phyloP scores from a whole-genome alignment of 2,329 filamentous ascomycete genomes.

The Paracamarosporium sp. region DNA sequence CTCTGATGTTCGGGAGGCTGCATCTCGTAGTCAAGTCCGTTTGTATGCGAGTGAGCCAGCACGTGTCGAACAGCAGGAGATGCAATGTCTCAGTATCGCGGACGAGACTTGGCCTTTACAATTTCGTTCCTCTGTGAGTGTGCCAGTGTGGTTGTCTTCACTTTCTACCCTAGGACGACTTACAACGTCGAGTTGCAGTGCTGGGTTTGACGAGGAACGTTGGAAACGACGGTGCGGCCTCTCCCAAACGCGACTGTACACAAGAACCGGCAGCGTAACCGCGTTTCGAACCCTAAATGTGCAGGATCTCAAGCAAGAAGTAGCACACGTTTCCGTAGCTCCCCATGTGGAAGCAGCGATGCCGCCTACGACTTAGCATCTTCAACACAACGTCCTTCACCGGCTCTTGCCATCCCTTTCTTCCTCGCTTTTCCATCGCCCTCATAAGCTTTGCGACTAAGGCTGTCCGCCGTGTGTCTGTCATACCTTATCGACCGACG shows the following conservation, averaged over 20 bases:
- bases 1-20: conserved; percentile 2
- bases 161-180: neutral
- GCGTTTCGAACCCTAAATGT: conserved; percentile 7
- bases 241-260: neutral
- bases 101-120: neutral
- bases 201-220: neutral
- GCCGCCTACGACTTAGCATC: neutral
- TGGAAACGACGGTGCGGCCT: neutral
- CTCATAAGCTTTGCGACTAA: neutral
- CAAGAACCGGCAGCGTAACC: conserved; percentile 3
- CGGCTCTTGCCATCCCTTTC: conserved; percentile 6
- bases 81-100: neutral
- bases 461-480: neutral
- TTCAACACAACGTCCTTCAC: conserved; percentile 3
- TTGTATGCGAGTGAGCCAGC: neutral
- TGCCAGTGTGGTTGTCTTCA: neutral
- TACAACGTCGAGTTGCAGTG: neutral
- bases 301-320: conserved; percentile 11
- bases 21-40: neutral
- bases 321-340: neutral
- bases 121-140: neutral
- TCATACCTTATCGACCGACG: neutral
- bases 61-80: neutral
- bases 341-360: neutral
- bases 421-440: neutral